A percentile compares a stretch with the other conserved stretches of the same genome.
These are phyloP conservation scores for Pyrus betulifolia DNA, from an alignment of 306 rosid genomes.

Conservation along the genomic window DNA sequence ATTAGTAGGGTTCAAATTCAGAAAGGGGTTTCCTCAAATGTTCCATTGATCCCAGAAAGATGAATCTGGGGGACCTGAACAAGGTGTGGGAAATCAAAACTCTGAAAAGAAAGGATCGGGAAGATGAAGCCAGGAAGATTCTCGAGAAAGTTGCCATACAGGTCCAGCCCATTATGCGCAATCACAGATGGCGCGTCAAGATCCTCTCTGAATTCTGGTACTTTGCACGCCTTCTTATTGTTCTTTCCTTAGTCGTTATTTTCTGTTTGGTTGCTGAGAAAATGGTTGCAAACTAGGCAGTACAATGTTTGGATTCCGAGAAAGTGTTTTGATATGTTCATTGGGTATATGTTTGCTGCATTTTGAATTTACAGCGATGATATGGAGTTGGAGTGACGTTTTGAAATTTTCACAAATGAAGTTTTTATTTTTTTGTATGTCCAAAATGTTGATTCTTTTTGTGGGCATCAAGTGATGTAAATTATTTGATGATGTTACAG, in stretches of 20 bases:
- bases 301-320: no score
- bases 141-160: constrained; percentile 81
- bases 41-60: constrained; percentile 8
- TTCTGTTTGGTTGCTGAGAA: background rate
- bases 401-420: background rate
- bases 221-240: background rate
- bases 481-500: constrained; percentile 36
- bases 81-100: constrained; percentile 86
- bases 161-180: constrained; percentile 90
- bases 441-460: background rate
- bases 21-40: background rate
- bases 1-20: background rate
- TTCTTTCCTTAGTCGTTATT: background rate
- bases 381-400: background rate
- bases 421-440: background rate
- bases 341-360: background rate
- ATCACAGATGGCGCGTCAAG: constrained; percentile 86
- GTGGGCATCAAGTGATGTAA: constrained; percentile 2
- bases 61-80: constrained; percentile 66
- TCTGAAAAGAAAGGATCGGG: constrained; percentile 48
- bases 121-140: constrained; percentile 63
- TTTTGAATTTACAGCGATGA: background rate
- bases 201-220: constrained; percentile 83
- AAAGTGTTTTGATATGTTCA: no score
- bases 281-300: background rate